These are phyloP conservation scores for Grosmannia penicillata DNA, from an alignment of 2,329 filamentous ascomycete genomes.

Conservation along the genomic window DNA sequence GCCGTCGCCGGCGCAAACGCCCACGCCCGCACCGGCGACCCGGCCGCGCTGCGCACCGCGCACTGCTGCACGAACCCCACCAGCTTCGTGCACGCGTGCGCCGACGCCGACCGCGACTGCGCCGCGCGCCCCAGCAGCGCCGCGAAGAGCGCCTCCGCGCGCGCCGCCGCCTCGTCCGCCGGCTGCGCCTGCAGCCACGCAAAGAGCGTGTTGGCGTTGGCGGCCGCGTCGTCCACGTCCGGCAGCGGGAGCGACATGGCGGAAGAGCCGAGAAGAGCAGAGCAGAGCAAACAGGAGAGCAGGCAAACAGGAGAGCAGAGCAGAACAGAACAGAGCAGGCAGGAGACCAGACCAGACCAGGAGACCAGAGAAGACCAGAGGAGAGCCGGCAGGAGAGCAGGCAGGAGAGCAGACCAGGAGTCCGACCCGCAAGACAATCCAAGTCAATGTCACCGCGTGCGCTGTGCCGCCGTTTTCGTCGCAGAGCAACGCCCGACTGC, in stretches of 20 bases:
- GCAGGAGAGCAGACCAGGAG: too few relatives aligned
- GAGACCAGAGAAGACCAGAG: too few relatives aligned
- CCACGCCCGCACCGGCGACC: conserved; percentile 25
- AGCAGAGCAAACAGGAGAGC: not conserved
- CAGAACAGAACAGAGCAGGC: too few relatives aligned
- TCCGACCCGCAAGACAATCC: too few relatives aligned
- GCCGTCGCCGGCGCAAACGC: conserved; percentile 35
- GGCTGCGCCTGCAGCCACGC: conserved; percentile 13
- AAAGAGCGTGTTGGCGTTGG: conserved; percentile 14
- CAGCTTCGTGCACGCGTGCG: conserved; percentile 42
- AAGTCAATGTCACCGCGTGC: too few relatives aligned
- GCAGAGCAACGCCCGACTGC: too few relatives aligned
- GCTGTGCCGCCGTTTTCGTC: too few relatives aligned
- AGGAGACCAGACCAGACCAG: too few relatives aligned
- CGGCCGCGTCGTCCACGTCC: conserved; percentile 10
- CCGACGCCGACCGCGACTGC: conserved; percentile 38
- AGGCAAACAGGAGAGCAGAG: too few relatives aligned
- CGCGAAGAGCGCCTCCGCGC: conserved; percentile 23
- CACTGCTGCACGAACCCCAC: conserved; percentile 48
- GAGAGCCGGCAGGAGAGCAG: too few relatives aligned
- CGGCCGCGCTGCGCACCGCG: conserved; percentile 29
- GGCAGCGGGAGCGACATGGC: conserved; percentile 9
- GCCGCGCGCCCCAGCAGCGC: conserved; percentile 32
- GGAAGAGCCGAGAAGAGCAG: not conserved
- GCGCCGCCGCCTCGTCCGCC: conserved; percentile 1